A percentile compares a stretch with the other conserved stretches of the same genome.
Evolutionary conservation across 148 eudicot genomes (phyloP).

Genomic region (Hydrangea macrophylla): DNA sequence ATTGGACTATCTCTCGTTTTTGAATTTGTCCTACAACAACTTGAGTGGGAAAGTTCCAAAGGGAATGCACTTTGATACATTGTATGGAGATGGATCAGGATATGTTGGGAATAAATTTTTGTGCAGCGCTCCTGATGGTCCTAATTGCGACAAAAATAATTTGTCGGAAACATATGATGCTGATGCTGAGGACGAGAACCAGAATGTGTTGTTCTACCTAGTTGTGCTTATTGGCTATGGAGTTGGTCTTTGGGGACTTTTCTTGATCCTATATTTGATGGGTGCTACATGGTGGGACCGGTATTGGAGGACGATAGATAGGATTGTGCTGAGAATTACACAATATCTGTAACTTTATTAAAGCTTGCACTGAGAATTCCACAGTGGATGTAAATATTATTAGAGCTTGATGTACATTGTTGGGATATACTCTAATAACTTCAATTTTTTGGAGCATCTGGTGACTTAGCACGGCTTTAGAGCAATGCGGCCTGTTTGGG

Average conservation of each 20-base stretch:
- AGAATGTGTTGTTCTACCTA: not conserved
- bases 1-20: not conserved
- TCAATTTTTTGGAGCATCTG: too few species aligned
- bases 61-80: too few species aligned
- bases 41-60: constrained; percentile 8
- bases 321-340: not conserved
- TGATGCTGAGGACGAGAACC: not conserved
- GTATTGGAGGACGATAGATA: not conserved
- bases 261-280: not conserved
- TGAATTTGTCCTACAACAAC: constrained; percentile 6
- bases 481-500: too few species aligned
- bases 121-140: too few species aligned
- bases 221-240: not conserved
- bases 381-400: too few species aligned
- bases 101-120: too few species aligned
- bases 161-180: not conserved
- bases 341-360: not conserved
- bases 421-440: too few species aligned
- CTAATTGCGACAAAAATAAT: not conserved
- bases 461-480: too few species aligned
- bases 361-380: too few species aligned
- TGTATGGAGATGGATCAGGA: too few species aligned
- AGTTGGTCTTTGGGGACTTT: not conserved
- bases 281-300: not conserved
- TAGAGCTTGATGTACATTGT: too few species aligned